Base-by-base conservation (phyloP, 225 moss, liverwort and hornwort genomes). In the Neckera pumila region DNA sequence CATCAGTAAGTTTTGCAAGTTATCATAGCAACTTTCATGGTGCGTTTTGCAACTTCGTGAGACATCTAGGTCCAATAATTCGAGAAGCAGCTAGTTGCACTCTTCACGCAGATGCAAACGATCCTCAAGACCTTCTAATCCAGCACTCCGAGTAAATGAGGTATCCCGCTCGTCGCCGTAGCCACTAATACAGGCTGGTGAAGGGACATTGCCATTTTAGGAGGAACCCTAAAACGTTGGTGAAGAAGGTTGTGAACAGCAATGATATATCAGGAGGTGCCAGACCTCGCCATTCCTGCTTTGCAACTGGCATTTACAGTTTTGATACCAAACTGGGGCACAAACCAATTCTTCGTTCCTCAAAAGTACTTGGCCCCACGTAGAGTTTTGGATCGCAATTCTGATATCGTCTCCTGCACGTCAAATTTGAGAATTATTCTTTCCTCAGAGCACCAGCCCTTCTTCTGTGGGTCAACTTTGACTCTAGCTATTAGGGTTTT, bases 191-290 rank as follows among this genome's bases (percentile, higher is more conserved):
- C n/a, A 77, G 10, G 38, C 38, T 64, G 53, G 76, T 51, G 93
- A 93, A 67, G 91, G 94, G 45, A 94, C 94, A 94, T 93, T 82
- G 95, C 90, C 79, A 92, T 91, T 64, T 34, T 93, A 75, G 94
- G 89, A 88, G 94, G 79, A 97, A 85, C 70, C 91, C 92, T 64
- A 79, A 67, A 79, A 42, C 34, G 19, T 79, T 79, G 86, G 34
- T 31, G 63, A 33, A n/a, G 21, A 31, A 65, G 42, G 8, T 66
- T 57, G 43, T 26, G 28, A 27, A 23, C 67, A 79, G 36, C 33
- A 34, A 40, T 42, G 27, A 61, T 27, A 47, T 36, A 31, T 60
- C 45, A 13, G 47, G 43, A n/a, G 34, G 47, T 58, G 74, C 36
- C 49, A 74, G 21, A 73, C 36, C 47, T 75, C n/a, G 19, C 27